phyloP scores from a whole-genome alignment of 1,284 basidiomycete species.

The Microbotryum violaceum region DNA sequence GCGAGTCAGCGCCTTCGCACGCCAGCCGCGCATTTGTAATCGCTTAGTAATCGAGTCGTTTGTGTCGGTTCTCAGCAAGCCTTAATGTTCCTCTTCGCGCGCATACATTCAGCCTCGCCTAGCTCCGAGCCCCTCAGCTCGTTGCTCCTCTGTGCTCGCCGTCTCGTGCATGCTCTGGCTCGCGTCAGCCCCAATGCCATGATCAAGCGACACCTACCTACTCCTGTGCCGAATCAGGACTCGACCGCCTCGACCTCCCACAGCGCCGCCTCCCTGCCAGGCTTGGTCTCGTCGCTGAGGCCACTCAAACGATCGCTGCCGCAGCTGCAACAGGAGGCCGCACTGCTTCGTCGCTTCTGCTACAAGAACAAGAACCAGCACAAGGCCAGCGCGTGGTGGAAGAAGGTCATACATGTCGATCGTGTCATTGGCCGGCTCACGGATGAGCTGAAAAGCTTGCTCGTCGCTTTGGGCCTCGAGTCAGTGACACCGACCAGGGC shows the following conservation, averaged over 20 bases:
- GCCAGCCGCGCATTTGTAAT: too few relatives aligned
- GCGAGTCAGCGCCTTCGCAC: too few relatives aligned
- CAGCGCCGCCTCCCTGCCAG: slow-evolving; percentile 10
- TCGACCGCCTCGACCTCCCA: background rate
- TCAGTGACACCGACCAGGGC: slow-evolving; percentile 4
- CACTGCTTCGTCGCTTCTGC: slow-evolving; percentile 22
- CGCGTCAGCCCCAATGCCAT: too few relatives aligned
- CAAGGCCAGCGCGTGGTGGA: slow-evolving; percentile 27
- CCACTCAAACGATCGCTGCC: slow-evolving; percentile 16
- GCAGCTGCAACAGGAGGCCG: slow-evolving; percentile 16
- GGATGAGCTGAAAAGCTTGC: slow-evolving; percentile 14
- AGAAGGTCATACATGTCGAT: slow-evolving; percentile 20
- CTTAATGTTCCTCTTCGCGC: too few relatives aligned
- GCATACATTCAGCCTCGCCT: too few relatives aligned
- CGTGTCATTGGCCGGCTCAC: background rate
- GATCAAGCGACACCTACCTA: too few relatives aligned
- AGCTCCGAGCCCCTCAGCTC: too few relatives aligned
- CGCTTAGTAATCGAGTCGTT: too few relatives aligned
- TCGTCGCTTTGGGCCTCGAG: slow-evolving; percentile 13
- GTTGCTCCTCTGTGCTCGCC: too few relatives aligned
- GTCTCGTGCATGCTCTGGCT: too few relatives aligned
- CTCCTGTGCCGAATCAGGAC: too few relatives aligned
- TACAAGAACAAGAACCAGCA: slow-evolving; percentile 34
- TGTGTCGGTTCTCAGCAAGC: too few relatives aligned
- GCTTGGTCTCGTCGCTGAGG: slow-evolving; percentile 26